Conservation (phyloP, 2,329 filamentous ascomycete species). For the Cephalotrichum gorgonifer region DNA sequence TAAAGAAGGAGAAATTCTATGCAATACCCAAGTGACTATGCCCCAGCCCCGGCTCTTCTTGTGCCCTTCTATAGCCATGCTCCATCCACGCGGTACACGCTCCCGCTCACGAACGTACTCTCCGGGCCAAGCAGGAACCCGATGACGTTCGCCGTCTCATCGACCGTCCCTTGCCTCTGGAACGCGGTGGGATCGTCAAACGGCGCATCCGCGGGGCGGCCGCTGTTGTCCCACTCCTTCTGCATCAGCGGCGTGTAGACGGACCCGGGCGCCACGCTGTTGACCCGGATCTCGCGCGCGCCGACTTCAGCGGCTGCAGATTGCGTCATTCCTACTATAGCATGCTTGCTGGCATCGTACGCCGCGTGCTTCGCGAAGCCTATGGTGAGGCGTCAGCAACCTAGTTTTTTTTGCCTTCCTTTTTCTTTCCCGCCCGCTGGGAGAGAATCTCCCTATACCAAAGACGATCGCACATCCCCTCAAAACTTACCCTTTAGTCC, state of each 20-base stretch:
- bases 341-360: slow-evolving; percentile 29
- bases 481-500: slow-evolving; percentile 21
- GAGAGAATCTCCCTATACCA: too few relatives aligned
- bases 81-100: slow-evolving; percentile 26
- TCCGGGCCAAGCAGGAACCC: slow-evolving; percentile 29
- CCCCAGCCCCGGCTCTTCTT: too few relatives aligned
- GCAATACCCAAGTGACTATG: too few relatives aligned
- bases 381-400: not conserved
- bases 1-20: too few relatives aligned
- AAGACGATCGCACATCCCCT: too few relatives aligned
- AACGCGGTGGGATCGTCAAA: slow-evolving; percentile 26
- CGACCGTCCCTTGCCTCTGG: slow-evolving; percentile 25
- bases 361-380: slow-evolving; percentile 27
- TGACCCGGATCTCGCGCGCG: slow-evolving; percentile 30
- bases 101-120: slow-evolving; percentile 26
- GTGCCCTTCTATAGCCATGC: slow-evolving; percentile 16
- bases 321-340: slow-evolving; percentile 23
- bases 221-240: slow-evolving; percentile 18
- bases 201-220: slow-evolving; percentile 15
- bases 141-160: slow-evolving; percentile 28
- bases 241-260: slow-evolving; percentile 28
- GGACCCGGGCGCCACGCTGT: slow-evolving; percentile 17
- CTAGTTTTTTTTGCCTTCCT: not conserved
- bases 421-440: too few relatives aligned
- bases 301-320: slow-evolving; percentile 29